Evolutionary conservation across 179 eudicot genomes (phyloP).

Genomic region (Spergularia azorica): DNA sequence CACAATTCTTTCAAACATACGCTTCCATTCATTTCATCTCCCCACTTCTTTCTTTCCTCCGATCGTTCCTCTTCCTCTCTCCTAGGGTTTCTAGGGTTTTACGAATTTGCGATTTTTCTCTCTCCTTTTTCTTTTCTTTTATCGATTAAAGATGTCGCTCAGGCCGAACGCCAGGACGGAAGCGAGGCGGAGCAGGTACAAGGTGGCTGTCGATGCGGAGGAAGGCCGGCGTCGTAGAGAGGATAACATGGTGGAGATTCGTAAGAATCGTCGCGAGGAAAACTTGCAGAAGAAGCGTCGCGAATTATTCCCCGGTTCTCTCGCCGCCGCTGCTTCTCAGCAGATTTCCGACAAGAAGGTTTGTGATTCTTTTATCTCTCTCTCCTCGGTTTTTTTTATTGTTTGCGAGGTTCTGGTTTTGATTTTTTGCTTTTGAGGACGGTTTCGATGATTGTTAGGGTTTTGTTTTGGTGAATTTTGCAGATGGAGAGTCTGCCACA

Average conservation of each 20-base stretch:
- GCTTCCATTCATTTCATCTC: background rate
- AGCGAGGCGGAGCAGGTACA: slow-evolving; percentile 74
- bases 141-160: slow-evolving; percentile 44
- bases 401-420: background rate
- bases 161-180: slow-evolving; percentile 65
- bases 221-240: slow-evolving; percentile 82
- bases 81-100: slow-evolving; percentile 24
- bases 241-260: slow-evolving; percentile 84
- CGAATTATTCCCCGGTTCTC: slow-evolving; percentile 47
- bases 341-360: slow-evolving; percentile 32
- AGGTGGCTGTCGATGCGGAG: slow-evolving; percentile 79
- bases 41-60: background rate
- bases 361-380: background rate
- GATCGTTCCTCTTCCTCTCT: slow-evolving; percentile 9
- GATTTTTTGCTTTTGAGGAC: background rate
- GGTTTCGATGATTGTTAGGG: background rate
- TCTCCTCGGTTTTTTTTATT: background rate
- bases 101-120: background rate
- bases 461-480: slow-evolving; percentile 4
- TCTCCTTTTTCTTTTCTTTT: too few species aligned
- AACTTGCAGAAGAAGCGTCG: slow-evolving; percentile 84
- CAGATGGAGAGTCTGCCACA: slow-evolving; percentile 61
- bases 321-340: slow-evolving; percentile 33
- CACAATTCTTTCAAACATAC: background rate
- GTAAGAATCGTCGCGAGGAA: slow-evolving; percentile 70